phyloP scores from a whole-genome alignment of 768 basidiomycete genomes.

The Mycena filopes region DNA sequence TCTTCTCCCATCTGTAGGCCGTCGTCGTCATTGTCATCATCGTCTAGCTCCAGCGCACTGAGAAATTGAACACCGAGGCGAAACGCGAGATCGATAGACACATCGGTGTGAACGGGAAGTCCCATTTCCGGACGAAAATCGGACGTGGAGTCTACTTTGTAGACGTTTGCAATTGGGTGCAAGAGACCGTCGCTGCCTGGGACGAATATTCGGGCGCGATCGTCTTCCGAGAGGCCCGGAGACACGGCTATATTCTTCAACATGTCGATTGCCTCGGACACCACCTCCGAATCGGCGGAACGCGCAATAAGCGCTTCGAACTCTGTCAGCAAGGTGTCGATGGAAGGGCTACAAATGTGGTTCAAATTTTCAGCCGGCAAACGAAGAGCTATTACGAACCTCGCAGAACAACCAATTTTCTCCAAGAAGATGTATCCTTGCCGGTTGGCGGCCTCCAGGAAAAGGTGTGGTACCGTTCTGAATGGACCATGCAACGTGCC shows the following conservation, averaged over 20 bases:
- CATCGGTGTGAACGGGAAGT: conserved; percentile 5
- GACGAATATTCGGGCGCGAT: conserved; percentile 10
- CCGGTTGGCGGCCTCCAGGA: conserved; percentile 9
- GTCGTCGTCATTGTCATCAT: conserved; percentile 29
- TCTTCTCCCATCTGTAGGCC: conserved; percentile 42
- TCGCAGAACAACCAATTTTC: conserved; percentile 27
- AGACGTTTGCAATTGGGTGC: conserved; percentile 13
- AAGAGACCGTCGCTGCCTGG: conserved; percentile 21
- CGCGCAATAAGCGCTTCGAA: conserved; percentile 8
- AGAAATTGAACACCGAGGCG: conserved; percentile 25
- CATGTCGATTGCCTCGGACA: conserved; percentile 11
- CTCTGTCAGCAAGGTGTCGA: conserved; percentile 24
- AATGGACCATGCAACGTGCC: conserved; percentile 24
- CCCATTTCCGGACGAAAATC: conserved; percentile 21
- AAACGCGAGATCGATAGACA: conserved; percentile 26
- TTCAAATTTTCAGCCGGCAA: not conserved
- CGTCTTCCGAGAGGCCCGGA: not conserved
- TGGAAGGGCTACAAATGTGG: conserved; percentile 11
- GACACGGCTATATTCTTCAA: conserved; percentile 17
- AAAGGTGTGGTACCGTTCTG: not conserved
- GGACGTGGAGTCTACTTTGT: conserved; percentile 13
- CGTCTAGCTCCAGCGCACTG: conserved; percentile 30
- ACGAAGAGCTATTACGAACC: not conserved
- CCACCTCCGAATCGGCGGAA: not conserved
- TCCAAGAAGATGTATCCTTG: conserved; percentile 13